These are phyloP conservation scores for Termitomyces sp. DNA, from an alignment of 768 basidiomycete genomes.

Conservation along the genomic window DNA sequence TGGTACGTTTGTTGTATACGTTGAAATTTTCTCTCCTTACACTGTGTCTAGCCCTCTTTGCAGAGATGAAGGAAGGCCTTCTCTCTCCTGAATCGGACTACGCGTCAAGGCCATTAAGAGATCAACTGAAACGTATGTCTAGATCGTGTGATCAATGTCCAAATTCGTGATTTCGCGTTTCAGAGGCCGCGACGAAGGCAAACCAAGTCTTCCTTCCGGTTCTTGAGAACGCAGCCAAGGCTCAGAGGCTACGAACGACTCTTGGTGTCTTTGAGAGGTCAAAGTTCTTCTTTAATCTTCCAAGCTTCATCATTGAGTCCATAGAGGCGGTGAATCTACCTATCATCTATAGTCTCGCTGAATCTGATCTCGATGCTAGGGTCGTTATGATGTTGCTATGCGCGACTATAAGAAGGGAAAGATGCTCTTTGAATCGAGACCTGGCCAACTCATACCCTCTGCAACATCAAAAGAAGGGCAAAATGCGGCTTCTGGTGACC, in stretches of 20 bases:
- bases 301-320: conserved; percentile 81
- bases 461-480: conserved; percentile 58
- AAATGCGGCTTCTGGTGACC: conserved; percentile 44
- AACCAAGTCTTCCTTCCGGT: conserved; percentile 96
- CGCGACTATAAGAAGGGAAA: conserved; percentile 98
- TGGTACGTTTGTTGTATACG: conserved; percentile 42
- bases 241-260: conserved; percentile 87
- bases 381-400: conserved; percentile 89
- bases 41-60: conserved; percentile 62
- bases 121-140: conserved; percentile 77
- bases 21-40: conserved; percentile 6
- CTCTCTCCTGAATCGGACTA: conserved; percentile 75
- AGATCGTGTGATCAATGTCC: not conserved
- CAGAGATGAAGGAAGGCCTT: conserved; percentile 91
- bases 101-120: conserved; percentile 75
- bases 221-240: conserved; percentile 92
- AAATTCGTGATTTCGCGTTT: not conserved
- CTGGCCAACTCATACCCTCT: conserved; percentile 76
- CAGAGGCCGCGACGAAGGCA: conserved; percentile 90
- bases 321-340: conserved; percentile 74
- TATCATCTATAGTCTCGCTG: not conserved
- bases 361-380: conserved; percentile 40
- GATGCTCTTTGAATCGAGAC: conserved; percentile 83
- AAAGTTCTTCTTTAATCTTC: conserved; percentile 99
- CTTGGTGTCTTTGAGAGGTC: conserved; percentile 94